Evolutionary conservation across 2,329 filamentous ascomycete species (phyloP).

Genomic region (Coleophoma crateriformis): DNA sequence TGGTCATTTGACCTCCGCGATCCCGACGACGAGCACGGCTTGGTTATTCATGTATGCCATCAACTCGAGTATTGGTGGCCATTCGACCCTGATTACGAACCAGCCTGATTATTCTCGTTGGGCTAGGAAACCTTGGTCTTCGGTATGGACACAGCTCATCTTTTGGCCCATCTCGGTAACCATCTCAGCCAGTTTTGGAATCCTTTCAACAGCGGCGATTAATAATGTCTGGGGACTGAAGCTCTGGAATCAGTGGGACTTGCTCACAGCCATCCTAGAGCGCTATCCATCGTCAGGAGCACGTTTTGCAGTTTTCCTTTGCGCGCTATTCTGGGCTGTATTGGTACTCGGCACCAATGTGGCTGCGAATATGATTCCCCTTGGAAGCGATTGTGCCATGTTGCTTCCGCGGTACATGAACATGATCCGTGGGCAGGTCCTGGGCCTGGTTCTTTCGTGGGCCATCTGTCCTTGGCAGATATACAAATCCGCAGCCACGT

Average conservation of each 20-base stretch:
- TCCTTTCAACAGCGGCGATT: slow-evolving; percentile 33
- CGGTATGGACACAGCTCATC: slow-evolving; percentile 32
- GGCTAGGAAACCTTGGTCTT: slow-evolving; percentile 25
- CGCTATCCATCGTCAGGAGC: not conserved
- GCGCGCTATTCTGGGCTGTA: not conserved
- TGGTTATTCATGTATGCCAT: slow-evolving; percentile 29
- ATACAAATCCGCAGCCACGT: slow-evolving; percentile 4
- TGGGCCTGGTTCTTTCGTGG: slow-evolving; percentile 12
- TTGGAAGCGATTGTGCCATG: slow-evolving; percentile 2
- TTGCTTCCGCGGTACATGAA: slow-evolving; percentile 4
- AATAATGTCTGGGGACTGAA: slow-evolving; percentile 31
- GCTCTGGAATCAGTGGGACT: slow-evolving; percentile 6
- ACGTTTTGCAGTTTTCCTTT: slow-evolving; percentile 3
- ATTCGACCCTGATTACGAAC: slow-evolving; percentile 28
- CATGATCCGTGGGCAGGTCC: slow-evolving; percentile 8
- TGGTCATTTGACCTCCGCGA: slow-evolving; percentile 8
- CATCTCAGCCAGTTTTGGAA: slow-evolving; percentile 33
- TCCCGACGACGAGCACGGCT: not conserved
- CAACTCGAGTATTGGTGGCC: slow-evolving; percentile 24
- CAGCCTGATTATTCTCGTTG: slow-evolving; percentile 35
- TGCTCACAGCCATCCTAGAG: slow-evolving; percentile 3
- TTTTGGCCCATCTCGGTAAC: slow-evolving; percentile 32
- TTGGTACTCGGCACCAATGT: slow-evolving; percentile 2
- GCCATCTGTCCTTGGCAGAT: slow-evolving; percentile 12
- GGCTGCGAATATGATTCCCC: slow-evolving; percentile 3